phyloP scores from a whole-genome alignment of 495 filamentous ascomycete genomes.

The Rhypophila decipiens region DNA sequence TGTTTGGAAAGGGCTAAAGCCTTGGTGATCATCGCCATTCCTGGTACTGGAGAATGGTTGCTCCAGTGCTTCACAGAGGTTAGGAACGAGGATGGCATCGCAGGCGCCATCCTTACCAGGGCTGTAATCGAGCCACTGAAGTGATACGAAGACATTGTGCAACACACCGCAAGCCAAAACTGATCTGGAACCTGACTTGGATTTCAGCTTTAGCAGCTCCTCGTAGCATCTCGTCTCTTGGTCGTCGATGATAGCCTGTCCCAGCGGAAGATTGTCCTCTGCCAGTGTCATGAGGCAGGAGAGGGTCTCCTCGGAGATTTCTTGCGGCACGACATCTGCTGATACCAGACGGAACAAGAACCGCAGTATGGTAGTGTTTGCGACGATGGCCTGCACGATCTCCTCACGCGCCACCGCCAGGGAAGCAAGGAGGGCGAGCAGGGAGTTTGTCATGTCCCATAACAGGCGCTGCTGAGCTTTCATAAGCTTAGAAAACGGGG shows the following conservation, averaged over 20 bases:
- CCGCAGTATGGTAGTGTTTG: slow-evolving; percentile 36
- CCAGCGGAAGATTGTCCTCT: slow-evolving; percentile 46
- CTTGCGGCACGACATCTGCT: slow-evolving; percentile 22
- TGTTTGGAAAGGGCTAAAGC: slow-evolving; percentile 24
- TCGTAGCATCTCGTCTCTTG: slow-evolving; percentile 30
- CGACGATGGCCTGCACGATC: slow-evolving; percentile 43
- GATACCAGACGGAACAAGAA: slow-evolving; percentile 46
- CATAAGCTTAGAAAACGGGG: slow-evolving; percentile 33
- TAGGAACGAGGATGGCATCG: slow-evolving; percentile 42
- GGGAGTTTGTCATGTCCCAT: slow-evolving; percentile 43
- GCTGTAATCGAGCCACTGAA: slow-evolving; percentile 43
- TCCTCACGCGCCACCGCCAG: slow-evolving; percentile 49
- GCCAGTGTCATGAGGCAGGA: slow-evolving; percentile 48
- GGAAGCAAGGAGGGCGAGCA: slow-evolving; percentile 37
- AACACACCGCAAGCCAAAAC: slow-evolving; percentile 45
- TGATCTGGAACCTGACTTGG: slow-evolving; percentile 26
- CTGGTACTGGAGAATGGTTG: slow-evolving; percentile 15
- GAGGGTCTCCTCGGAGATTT: slow-evolving; percentile 37
- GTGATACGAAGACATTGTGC: slow-evolving; percentile 44
- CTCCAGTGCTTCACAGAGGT: slow-evolving; percentile 32
- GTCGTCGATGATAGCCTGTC: slow-evolving; percentile 35
- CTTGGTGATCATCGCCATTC: slow-evolving; percentile 21
- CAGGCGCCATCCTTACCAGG: slow-evolving; percentile 38
- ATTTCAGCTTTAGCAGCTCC: slow-evolving; percentile 28
- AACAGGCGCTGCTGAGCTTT: slow-evolving; percentile 44